Evolutionary conservation across 352 stramenopile genomes (phyloP).

Genomic region (Pythium phragmiticola): DNA sequence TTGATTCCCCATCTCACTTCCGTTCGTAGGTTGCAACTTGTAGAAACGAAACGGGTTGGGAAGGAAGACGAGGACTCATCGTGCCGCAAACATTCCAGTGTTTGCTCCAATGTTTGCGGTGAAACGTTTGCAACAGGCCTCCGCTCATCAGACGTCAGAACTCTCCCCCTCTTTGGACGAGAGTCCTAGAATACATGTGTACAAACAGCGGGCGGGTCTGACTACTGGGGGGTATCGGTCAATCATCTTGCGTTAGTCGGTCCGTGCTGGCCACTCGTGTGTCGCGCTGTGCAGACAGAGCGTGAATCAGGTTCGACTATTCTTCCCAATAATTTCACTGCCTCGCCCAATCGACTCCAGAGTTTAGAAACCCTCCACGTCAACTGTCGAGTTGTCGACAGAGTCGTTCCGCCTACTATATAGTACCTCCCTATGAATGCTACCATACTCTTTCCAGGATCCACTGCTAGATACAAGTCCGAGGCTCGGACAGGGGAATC

Average conservation of each 20-base stretch:
- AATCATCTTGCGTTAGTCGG: neutral
- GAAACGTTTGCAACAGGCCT: neutral
- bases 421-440: too few relatives aligned
- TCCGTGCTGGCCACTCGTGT: conserved; percentile 1
- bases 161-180: neutral
- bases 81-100: too few relatives aligned
- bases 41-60: neutral
- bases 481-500: neutral
- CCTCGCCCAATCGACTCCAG: neutral
- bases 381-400: neutral
- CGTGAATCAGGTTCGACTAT: neutral
- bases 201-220: too few relatives aligned
- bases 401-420: too few relatives aligned
- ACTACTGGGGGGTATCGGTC: too few relatives aligned
- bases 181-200: neutral
- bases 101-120: too few relatives aligned
- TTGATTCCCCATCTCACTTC: too few relatives aligned
- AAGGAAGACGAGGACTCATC: too few relatives aligned
- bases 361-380: conserved; percentile 3
- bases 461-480: too few relatives aligned
- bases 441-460: too few relatives aligned
- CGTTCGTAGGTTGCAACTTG: too few relatives aligned
- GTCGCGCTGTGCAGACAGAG: neutral
- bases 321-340: too few relatives aligned
- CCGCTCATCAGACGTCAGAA: neutral